Percentiles rank a stretch among this genome's conserved stretches.
phyloP scores from a whole-genome alignment of 768 basidiomycete species.

The Pleurotus djamor region DNA sequence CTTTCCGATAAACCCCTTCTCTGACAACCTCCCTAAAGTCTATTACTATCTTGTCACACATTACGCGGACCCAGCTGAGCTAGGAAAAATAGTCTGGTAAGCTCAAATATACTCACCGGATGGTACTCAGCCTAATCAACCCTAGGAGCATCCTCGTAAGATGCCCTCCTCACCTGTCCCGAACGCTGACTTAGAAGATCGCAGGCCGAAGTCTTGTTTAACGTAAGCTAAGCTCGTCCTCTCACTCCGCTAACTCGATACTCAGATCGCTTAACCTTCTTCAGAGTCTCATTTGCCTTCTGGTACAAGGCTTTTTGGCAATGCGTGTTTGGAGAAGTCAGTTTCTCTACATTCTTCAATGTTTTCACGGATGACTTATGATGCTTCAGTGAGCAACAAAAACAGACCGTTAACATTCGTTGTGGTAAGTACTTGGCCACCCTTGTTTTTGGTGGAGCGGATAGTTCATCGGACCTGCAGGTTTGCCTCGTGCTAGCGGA shows the following conservation, averaged over 20 bases:
- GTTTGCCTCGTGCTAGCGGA: constrained; percentile 42
- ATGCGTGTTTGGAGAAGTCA: constrained; percentile 43
- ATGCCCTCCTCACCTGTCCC: not conserved
- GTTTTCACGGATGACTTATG: not conserved
- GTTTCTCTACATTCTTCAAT: not conserved
- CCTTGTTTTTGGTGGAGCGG: not conserved
- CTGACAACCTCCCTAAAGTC: constrained; percentile 29
- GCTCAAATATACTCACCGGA: constrained; percentile 13
- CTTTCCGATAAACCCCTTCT: not conserved
- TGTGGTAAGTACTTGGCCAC: constrained; percentile 30
- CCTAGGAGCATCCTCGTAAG: constrained; percentile 51
- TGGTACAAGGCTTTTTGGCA: constrained; percentile 51
- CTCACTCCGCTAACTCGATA: not conserved
- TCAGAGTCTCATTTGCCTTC: constrained; percentile 51
- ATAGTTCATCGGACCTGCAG: constrained; percentile 20
- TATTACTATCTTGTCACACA: constrained; percentile 54
- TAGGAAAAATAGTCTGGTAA: constrained; percentile 46
- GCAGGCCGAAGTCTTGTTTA: constrained; percentile 57
- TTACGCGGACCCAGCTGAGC: constrained; percentile 38
- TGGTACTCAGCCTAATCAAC: not conserved
- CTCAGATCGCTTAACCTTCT: not conserved
- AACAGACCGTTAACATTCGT: constrained; percentile 38
- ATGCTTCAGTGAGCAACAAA: constrained; percentile 43
- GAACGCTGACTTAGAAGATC: not conserved
- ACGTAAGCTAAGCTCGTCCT: constrained; percentile 28